phyloP scores from a whole-genome alignment of 192 early-diverging fungal genomes.

The Mortierella alpina region DNA sequence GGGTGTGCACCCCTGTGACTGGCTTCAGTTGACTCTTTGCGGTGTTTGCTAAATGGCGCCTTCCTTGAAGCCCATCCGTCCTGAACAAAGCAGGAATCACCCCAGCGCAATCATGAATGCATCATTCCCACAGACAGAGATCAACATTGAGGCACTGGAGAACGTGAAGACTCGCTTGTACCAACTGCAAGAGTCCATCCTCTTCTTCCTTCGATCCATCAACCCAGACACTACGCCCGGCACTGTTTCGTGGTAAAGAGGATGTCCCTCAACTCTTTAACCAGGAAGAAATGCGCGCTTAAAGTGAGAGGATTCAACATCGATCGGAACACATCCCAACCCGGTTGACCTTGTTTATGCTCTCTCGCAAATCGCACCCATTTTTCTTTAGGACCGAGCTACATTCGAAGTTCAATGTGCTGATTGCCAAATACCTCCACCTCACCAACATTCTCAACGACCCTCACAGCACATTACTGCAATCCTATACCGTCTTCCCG shows the following conservation, averaged over 20 bases:
- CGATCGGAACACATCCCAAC: neutral
- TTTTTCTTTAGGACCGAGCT: constrained; percentile 41
- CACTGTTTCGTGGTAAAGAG: constrained; percentile 36
- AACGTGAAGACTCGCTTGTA: constrained; percentile 41
- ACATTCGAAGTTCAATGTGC: constrained; percentile 49
- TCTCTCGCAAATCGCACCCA: neutral
- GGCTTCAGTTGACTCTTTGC: too few species aligned
- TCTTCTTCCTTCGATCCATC: constrained; percentile 40
- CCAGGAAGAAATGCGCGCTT: neutral
- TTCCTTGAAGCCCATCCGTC: neutral
- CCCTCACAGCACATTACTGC: constrained; percentile 21
- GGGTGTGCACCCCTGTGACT: too few species aligned
- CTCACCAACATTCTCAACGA: constrained; percentile 48
- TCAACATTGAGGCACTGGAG: constrained; percentile 42
- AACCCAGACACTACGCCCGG: constrained; percentile 36
- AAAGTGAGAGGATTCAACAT: too few species aligned
- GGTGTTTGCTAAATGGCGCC: neutral
- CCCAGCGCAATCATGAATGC: constrained; percentile 11
- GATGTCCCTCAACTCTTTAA: neutral
- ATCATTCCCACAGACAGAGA: constrained; percentile 37
- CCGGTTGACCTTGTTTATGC: neutral
- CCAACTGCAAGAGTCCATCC: constrained; percentile 53
- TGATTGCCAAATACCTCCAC: constrained; percentile 48
- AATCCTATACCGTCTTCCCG: constrained; percentile 42
- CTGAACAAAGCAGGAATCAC: neutral